Conservation (phyloP, 2,329 filamentous ascomycete species). For the Furcasterigmium sp. region DNA sequence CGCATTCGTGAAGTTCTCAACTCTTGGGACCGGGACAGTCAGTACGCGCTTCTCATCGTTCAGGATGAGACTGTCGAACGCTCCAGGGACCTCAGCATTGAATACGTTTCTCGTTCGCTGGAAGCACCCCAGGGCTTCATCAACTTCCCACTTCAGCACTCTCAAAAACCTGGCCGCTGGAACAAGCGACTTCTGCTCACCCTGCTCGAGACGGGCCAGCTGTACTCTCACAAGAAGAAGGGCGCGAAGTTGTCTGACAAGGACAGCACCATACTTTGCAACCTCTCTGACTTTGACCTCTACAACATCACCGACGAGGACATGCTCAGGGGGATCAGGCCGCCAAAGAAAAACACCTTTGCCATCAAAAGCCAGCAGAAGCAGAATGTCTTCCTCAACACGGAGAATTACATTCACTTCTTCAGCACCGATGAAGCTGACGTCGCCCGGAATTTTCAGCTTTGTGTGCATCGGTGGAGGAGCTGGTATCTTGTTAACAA, state of each 20-base stretch:
- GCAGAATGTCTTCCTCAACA: constrained; percentile 73
- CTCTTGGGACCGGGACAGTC: constrained; percentile 80
- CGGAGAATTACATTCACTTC: constrained; percentile 86
- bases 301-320: constrained; percentile 71
- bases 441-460: constrained; percentile 64
- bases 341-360: constrained; percentile 80
- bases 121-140: constrained; percentile 57
- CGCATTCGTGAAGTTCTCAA: constrained; percentile 83
- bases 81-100: constrained; percentile 57
- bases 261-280: constrained; percentile 67
- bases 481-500: constrained; percentile 86
- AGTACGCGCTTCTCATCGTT: constrained; percentile 68
- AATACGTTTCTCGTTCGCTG: constrained; percentile 52
- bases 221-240: constrained; percentile 64
- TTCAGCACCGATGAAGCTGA: constrained; percentile 73
- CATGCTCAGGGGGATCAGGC: constrained; percentile 65
- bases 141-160: constrained; percentile 72
- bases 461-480: constrained; percentile 72
- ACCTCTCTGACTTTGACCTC: constrained; percentile 88
- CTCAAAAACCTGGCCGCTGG: constrained; percentile 80
- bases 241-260: constrained; percentile 56
- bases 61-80: constrained; percentile 51
- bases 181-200: constrained; percentile 75
- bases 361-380: constrained; percentile 92
- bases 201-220: constrained; percentile 68